Percentiles rank a stretch among this genome's conserved stretches.
These are phyloP conservation scores for Clitoria ternatea DNA, from an alignment of 306 rosid genomes.

Conservation along the genomic window DNA sequence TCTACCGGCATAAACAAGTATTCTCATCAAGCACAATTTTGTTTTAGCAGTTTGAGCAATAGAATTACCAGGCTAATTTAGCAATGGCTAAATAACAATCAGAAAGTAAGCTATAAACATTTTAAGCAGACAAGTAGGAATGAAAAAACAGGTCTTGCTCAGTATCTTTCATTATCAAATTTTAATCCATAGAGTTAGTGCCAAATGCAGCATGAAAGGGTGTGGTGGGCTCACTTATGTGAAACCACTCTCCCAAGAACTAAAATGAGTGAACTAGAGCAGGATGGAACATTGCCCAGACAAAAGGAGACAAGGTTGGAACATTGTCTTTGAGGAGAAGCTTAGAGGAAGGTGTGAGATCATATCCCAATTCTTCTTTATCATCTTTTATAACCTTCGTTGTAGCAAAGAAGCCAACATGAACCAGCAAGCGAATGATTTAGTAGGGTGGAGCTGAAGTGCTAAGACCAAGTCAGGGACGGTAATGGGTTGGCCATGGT, in stretches of 20 bases:
- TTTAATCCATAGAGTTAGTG: no score
- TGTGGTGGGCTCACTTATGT: neutral
- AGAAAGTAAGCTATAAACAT: no score
- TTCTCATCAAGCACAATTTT: no score
- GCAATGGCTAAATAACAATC: no score
- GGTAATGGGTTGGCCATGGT: conserved; percentile 35
- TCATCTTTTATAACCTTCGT: neutral
- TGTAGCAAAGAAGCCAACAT: conserved; percentile 25
- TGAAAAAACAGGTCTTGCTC: no score
- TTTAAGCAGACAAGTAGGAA: no score
- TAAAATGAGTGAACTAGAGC: neutral
- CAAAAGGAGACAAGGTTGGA: conserved; percentile 16
- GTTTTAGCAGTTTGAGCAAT: no score
- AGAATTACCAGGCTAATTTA: no score
- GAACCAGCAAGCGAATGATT: conserved; percentile 36
- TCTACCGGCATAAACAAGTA: no score
- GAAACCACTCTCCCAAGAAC: conserved; percentile 34
- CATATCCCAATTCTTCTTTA: conserved; percentile 17
- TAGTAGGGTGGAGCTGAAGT: conserved; percentile 28
- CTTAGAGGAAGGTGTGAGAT: conserved; percentile 32
- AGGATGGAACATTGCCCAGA: conserved; percentile 22
- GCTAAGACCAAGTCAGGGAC: conserved; percentile 32
- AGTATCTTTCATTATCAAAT: no score
- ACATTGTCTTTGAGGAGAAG: conserved; percentile 9
- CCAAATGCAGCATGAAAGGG: conserved; percentile 33